phyloP scores from a whole-genome alignment of 228 moss, liverwort and hornwort species.

The Sphagnum fallax region DNA sequence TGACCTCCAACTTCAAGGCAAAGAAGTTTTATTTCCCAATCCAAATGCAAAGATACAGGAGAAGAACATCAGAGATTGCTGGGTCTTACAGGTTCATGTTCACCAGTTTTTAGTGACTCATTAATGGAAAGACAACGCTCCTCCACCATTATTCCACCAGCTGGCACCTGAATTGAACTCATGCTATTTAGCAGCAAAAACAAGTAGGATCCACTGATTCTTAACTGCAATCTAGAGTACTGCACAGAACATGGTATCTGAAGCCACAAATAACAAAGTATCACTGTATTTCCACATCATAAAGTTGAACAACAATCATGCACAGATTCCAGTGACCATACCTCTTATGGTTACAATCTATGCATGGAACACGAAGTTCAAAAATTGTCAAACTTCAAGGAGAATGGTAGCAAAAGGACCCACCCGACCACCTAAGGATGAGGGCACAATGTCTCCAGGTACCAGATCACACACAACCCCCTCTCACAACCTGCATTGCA shows the following conservation, averaged over 20 bases:
- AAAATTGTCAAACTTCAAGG: not conserved
- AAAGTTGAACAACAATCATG: too few relatives aligned
- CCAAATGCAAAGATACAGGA: too few relatives aligned
- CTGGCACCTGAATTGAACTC: conserved; percentile 49
- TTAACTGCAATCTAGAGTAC: too few relatives aligned
- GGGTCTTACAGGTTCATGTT: conserved; percentile 72
- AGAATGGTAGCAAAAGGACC: not conserved
- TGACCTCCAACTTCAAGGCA: not conserved
- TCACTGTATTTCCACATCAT: not conserved
- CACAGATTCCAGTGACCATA: too few relatives aligned
- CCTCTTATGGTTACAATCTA: not conserved
- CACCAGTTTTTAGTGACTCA: conserved; percentile 96
- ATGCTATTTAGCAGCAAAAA: too few relatives aligned
- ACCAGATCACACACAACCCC: conserved; percentile 71
- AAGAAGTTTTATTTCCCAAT: too few relatives aligned
- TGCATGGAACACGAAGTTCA: not conserved
- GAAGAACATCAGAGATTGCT: too few relatives aligned
- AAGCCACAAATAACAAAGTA: not conserved
- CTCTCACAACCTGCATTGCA: conserved; percentile 57
- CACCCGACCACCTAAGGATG: conserved; percentile 84
- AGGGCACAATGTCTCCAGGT: conserved; percentile 63
- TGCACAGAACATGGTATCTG: not conserved
- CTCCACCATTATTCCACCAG: conserved; percentile 73
- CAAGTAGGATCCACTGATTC: too few relatives aligned
- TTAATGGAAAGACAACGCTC: conserved; percentile 74